Conservation (phyloP, 345 rosid species). For the Mallotus nudiflorus region DNA sequence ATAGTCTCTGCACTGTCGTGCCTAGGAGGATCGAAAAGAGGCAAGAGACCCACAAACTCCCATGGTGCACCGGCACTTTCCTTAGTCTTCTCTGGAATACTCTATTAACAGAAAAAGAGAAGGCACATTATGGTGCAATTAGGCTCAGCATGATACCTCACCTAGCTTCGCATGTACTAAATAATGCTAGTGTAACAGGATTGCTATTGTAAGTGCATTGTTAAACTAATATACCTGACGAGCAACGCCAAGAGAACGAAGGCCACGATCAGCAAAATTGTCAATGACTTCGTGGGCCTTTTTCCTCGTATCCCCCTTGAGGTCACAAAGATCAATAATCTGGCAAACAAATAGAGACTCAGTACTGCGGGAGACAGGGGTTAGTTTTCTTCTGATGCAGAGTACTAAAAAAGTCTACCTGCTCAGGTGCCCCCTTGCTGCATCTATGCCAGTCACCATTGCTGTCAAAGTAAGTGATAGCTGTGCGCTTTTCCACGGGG, state of each 20-base stretch:
- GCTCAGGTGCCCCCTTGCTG: conserved; percentile 98
- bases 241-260: conserved; percentile 77
- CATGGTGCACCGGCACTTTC: conserved; percentile 73
- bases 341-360: conserved; percentile 11
- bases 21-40: conserved; percentile 95
- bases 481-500: conserved; percentile 92
- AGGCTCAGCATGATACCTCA: background rate
- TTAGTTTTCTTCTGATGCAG: background rate
- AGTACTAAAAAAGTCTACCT: conserved; percentile 33
- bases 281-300: conserved; percentile 64
- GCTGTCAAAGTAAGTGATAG: conserved; percentile 73
- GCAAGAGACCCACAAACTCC: conserved; percentile 92
- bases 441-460: conserved; percentile 74
- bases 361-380: background rate
- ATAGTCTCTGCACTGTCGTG: conserved; percentile 99
- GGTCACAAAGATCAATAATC: conserved; percentile 78
- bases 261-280: conserved; percentile 77
- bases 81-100: conserved; percentile 66
- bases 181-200: background rate
- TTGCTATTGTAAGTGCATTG: background rate
- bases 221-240: conserved; percentile 52
- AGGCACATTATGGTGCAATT: background rate
- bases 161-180: background rate
- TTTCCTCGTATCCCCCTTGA: conserved; percentile 49
- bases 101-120: conserved; percentile 33